These are phyloP conservation scores for Ricinus communis DNA, from an alignment of 345 rosid genomes.

Conservation along the genomic window DNA sequence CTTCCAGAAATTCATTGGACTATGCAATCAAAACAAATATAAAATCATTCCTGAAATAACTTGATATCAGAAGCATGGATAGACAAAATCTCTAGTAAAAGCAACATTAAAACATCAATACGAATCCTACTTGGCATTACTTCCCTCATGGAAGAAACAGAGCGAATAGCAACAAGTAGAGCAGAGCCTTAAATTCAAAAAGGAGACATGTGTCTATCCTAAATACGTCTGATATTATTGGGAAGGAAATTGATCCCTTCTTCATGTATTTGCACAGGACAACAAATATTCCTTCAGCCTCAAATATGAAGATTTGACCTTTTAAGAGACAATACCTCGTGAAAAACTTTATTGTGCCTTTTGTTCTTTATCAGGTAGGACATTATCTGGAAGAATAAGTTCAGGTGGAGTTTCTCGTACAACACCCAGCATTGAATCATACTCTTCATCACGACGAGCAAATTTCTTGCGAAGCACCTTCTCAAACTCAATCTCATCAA, in stretches of 20 bases:
- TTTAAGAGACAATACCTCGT: slow-evolving; percentile 22
- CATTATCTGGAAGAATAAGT: slow-evolving; percentile 71
- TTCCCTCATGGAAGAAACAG: slow-evolving; percentile 21
- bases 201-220: slow-evolving; percentile 27
- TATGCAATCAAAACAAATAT: background rate
- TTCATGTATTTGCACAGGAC: slow-evolving; percentile 33
- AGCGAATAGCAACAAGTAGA: slow-evolving; percentile 18
- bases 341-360: slow-evolving; percentile 52
- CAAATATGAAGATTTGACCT: slow-evolving; percentile 26
- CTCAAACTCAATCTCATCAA: slow-evolving; percentile 83
- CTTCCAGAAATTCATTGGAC: background rate
- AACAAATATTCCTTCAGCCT: slow-evolving; percentile 34
- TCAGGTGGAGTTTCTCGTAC: slow-evolving; percentile 80
- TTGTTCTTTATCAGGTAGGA: slow-evolving; percentile 50
- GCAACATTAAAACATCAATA: slow-evolving; percentile 23
- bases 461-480: slow-evolving; percentile 84
- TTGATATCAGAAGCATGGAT: background rate
- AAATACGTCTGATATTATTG: slow-evolving; percentile 43
- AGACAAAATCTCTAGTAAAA: slow-evolving; percentile 21
- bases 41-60: background rate
- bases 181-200: slow-evolving; percentile 12
- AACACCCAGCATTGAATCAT: slow-evolving; percentile 84
- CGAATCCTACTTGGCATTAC: slow-evolving; percentile 25
- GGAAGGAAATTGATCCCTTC: slow-evolving; percentile 37
- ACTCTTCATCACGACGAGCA: slow-evolving; percentile 68